Evolutionary conservation across 2,329 filamentous ascomycete species (phyloP).

Genomic region (Neofusicoccum parvum): DNA sequence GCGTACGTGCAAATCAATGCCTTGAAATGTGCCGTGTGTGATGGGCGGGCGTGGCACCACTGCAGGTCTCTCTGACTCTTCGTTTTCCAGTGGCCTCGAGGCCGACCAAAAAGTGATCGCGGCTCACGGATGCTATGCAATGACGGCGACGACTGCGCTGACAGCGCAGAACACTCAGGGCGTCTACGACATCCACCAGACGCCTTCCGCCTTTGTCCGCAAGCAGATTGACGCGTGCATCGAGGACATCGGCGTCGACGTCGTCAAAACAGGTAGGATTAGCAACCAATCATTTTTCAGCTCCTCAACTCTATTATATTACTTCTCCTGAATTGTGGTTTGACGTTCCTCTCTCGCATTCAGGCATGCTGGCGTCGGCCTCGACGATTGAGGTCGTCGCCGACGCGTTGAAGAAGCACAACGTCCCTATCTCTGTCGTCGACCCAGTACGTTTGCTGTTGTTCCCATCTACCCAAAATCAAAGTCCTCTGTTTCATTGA

Average conservation of each 20-base stretch:
- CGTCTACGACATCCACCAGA: constrained; percentile 77
- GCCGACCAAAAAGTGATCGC: constrained; percentile 95
- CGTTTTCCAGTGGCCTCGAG: constrained; percentile 73
- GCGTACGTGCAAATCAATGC: constrained; percentile 60
- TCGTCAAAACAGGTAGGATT: constrained; percentile 81
- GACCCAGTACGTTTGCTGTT: constrained; percentile 66
- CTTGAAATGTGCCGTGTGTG: no score
- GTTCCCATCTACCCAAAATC: neutral
- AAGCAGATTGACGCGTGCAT: constrained; percentile 86
- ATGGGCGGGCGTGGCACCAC: constrained; percentile 2
- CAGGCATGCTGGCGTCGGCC: constrained; percentile 80
- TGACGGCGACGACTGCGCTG: constrained; percentile 91
- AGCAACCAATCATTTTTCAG: neutral
- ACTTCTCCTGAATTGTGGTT: constrained; percentile 13
- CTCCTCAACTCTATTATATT: neutral
- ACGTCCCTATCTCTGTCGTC: constrained; percentile 63
- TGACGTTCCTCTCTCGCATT: neutral
- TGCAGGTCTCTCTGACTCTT: constrained; percentile 7
- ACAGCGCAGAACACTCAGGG: constrained; percentile 95
- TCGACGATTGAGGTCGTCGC: constrained; percentile 71
- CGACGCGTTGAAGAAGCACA: constrained; percentile 60
- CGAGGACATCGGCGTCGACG: constrained; percentile 82
- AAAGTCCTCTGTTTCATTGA: neutral
- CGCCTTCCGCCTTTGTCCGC: constrained; percentile 75
- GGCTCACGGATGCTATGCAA: constrained; percentile 90